phyloP scores from a whole-genome alignment of 1,284 basidiomycete genomes.

The Xerocomus nothofagi region DNA sequence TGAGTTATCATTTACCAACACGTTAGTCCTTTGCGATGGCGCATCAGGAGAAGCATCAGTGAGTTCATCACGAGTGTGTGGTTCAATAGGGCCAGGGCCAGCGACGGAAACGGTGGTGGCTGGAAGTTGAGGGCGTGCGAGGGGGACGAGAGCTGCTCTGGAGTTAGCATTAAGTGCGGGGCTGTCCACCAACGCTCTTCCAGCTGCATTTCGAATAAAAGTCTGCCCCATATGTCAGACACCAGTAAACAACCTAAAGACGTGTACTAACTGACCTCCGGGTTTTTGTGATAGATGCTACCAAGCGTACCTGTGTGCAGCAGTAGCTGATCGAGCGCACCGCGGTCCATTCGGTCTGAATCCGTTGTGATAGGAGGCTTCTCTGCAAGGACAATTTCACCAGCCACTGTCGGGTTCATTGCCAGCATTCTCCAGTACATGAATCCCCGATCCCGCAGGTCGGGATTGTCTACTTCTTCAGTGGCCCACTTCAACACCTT shows the following conservation, averaged over 20 bases:
- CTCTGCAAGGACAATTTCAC: slow-evolving; percentile 89
- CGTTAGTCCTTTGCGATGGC: slow-evolving; percentile 11
- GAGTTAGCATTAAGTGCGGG: slow-evolving; percentile 77
- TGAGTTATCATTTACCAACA: slow-evolving; percentile 6
- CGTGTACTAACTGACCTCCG: slow-evolving; percentile 65
- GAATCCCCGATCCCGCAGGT: slow-evolving; percentile 94
- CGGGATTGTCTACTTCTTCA: slow-evolving; percentile 96
- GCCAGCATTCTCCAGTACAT: slow-evolving; percentile 99
- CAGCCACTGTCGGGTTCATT: slow-evolving; percentile 87
- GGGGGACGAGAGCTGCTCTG: slow-evolving; percentile 65
- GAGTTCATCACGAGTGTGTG: slow-evolving; percentile 25
- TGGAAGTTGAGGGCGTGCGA: slow-evolving; percentile 54
- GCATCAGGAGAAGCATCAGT: slow-evolving; percentile 25
- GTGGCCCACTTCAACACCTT: slow-evolving; percentile 97
- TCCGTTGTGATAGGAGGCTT: slow-evolving; percentile 98
- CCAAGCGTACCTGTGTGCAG: slow-evolving; percentile 82
- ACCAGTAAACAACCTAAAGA: not conserved
- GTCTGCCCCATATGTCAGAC: slow-evolving; percentile 50
- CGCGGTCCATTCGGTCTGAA: slow-evolving; percentile 95
- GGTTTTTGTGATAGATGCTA: slow-evolving; percentile 88
- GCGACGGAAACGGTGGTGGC: slow-evolving; percentile 48
- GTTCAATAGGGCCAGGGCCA: slow-evolving; percentile 70
- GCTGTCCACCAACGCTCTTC: slow-evolving; percentile 72
- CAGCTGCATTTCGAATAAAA: slow-evolving; percentile 77
- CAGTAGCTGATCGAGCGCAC: slow-evolving; percentile 87